Conservation (phyloP, 1,284 basidiomycete species). For the Sanghuangporus weigelae region DNA sequence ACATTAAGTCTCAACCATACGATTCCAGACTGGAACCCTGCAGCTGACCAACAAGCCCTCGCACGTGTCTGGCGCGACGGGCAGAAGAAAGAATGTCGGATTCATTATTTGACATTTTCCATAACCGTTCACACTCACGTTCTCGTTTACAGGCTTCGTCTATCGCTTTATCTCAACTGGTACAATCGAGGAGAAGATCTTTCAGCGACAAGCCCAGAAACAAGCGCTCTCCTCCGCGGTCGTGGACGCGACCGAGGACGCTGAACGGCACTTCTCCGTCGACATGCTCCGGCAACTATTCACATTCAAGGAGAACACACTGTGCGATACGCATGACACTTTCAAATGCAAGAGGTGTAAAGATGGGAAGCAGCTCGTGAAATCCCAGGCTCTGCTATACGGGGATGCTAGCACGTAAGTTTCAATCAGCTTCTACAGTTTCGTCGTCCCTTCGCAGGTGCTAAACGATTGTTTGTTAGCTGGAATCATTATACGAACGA, state of each 20-base stretch:
- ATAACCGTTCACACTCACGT: no score
- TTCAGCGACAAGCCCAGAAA: conserved; percentile 94
- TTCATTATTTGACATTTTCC: no score
- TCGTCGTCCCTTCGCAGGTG: neutral
- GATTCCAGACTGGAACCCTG: conserved; percentile 82
- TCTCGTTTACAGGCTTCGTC: no score
- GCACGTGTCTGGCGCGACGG: conserved; percentile 99
- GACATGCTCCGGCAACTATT: conserved; percentile 91
- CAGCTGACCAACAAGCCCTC: conserved; percentile 96
- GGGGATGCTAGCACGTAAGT: conserved; percentile 95
- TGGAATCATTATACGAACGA: conserved; percentile 97
- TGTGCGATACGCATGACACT: conserved; percentile 94
- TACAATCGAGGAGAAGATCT: conserved; percentile 99
- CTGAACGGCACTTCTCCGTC: conserved; percentile 92
- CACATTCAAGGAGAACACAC: conserved; percentile 83
- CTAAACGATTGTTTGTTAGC: conserved; percentile 35
- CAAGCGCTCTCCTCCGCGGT: conserved; percentile 96
- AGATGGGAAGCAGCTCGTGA: conserved; percentile 80
- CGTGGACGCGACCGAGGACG: conserved; percentile 95
- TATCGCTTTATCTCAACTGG: conserved; percentile 98
- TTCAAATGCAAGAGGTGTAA: conserved; percentile 97
- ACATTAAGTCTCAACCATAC: no score
- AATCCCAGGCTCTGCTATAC: conserved; percentile 85
- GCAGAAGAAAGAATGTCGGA: conserved; percentile 99
- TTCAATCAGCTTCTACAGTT: conserved; percentile 4